Conservation (phyloP, 164 flowering plant genomes). For the Buxus sempervirens region DNA sequence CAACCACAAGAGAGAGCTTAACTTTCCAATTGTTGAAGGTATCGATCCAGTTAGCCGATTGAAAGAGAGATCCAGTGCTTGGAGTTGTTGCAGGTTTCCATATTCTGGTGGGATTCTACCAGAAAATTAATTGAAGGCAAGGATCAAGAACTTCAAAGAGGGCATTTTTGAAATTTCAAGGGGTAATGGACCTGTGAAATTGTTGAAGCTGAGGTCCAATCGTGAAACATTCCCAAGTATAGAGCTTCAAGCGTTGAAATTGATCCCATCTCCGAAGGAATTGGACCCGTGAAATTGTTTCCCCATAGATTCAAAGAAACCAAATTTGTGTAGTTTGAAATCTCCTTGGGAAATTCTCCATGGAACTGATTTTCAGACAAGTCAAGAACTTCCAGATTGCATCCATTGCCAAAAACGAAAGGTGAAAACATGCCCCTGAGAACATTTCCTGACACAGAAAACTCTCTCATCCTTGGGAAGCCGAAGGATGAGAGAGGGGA, state of each 20-base stretch:
- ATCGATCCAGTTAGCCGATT: background rate
- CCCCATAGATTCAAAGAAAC: background rate
- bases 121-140: slow-evolving; percentile 25
- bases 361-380: background rate
- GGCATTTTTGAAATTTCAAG: slow-evolving; percentile 3
- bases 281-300: background rate
- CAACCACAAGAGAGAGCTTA: background rate
- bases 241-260: background rate
- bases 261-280: background rate
- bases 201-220: background rate
- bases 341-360: background rate
- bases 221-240: slow-evolving; percentile 9
- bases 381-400: background rate
- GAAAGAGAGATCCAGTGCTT: slow-evolving; percentile 63
- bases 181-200: slow-evolving; percentile 47
- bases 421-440: background rate
- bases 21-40: background rate
- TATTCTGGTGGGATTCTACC: slow-evolving; percentile 65
- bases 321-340: background rate
- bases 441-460: background rate
- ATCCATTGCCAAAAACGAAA: background rate
- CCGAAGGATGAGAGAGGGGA: too few relatives aligned
- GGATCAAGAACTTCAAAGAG: background rate
- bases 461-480: background rate
- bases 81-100: slow-evolving; percentile 55